Conservation (phyloP, 192 early-diverging fungal genomes). For the Diversispora eburnea region DNA sequence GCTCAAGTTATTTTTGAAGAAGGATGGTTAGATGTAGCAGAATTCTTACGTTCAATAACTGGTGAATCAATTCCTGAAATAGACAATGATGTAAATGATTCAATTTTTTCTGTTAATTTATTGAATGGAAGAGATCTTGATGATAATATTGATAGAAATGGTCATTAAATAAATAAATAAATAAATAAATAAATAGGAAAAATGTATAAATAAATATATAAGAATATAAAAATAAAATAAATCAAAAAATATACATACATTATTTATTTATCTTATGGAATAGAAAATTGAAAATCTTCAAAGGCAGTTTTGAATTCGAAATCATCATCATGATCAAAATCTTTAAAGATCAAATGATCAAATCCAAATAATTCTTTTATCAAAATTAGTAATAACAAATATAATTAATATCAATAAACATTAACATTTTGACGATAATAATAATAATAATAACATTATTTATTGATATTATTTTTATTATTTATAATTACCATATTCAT, state of each 20-base stretch:
- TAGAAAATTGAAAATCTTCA: not conserved
- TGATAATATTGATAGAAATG: conserved; percentile 18
- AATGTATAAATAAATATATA: too few relatives aligned
- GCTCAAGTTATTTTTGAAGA: conserved; percentile 59
- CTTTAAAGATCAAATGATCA: not conserved
- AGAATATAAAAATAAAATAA: too few relatives aligned
- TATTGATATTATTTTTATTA: not conserved
- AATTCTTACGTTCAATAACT: conserved; percentile 52
- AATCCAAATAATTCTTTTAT: not conserved
- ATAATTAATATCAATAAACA: not conserved
- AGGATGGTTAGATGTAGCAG: conserved; percentile 64
- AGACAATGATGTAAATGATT: conserved; percentile 33
- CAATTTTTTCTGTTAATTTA: conserved; percentile 13
- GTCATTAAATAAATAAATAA: too few relatives aligned
- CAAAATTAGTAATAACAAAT: not conserved
- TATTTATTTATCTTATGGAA: not conserved
- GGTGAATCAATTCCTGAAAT: conserved; percentile 49
- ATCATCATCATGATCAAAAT: not conserved
- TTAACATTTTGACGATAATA: not conserved
- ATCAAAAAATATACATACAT: too few relatives aligned
- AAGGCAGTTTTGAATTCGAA: not conserved
- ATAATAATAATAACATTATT: not conserved
- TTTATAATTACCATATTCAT: conserved; percentile 4
- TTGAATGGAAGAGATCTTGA: conserved; percentile 33
- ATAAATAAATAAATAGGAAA: too few relatives aligned